Conservation (phyloP, 352 stramenopile species). For the Phytopythium sindhum region DNA sequence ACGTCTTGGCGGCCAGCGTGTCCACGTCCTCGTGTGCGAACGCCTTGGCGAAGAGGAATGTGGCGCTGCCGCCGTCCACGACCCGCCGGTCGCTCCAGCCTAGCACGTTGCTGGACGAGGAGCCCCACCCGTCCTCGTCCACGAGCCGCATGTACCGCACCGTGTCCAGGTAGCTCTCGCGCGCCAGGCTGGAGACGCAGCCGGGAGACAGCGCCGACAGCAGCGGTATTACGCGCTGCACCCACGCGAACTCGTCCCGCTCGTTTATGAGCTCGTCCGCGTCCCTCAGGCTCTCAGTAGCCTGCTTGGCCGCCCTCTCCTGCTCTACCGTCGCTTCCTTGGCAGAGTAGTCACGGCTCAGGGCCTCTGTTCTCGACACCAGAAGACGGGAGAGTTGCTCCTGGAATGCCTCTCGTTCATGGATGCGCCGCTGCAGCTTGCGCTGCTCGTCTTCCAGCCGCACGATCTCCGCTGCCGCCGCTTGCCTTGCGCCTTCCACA, state of each 20-base stretch:
- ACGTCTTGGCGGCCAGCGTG: conserved; percentile 24
- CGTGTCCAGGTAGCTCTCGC: conserved; percentile 8
- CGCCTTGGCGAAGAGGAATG: conserved; percentile 33
- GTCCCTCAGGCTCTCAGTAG: not conserved
- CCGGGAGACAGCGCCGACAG: conserved; percentile 5
- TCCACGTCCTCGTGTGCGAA: conserved; percentile 24
- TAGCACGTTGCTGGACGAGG: conserved; percentile 8
- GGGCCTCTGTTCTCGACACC: not conserved
- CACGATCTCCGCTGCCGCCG: conserved; percentile 10
- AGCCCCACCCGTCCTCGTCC: not conserved
- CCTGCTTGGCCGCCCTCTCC: not conserved
- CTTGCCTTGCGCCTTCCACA: too few relatives aligned
- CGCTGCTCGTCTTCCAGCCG: conserved; percentile 21
- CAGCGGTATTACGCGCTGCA: conserved; percentile 6
- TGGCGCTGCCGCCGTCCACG: conserved; percentile 18
- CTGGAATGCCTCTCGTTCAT: not conserved
- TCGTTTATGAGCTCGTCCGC: not conserved
- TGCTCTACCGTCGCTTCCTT: not conserved
- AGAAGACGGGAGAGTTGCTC: not conserved
- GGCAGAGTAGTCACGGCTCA: not conserved
- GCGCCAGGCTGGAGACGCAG: not conserved
- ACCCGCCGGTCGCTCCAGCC: conserved; percentile 36
- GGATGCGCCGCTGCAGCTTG: conserved; percentile 7
- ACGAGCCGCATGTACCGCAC: conserved; percentile 4
- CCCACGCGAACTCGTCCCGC: conserved; percentile 5